Conservation (phyloP, 179 eudicot genomes). For the Carnegiea gigantea region DNA sequence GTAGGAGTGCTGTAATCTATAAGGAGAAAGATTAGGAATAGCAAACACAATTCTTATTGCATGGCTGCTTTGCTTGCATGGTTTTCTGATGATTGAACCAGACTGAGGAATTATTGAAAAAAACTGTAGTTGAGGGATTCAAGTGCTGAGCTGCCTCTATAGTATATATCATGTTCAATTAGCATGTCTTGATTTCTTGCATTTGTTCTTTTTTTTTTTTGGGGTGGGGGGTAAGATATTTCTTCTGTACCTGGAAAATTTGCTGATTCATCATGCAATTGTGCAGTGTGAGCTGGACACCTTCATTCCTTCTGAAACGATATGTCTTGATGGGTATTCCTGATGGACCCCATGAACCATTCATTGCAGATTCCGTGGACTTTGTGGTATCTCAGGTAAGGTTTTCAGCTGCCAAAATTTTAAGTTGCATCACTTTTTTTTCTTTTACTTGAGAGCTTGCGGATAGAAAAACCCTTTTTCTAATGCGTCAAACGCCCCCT, state of each 20-base stretch:
- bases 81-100: neutral
- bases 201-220: neutral
- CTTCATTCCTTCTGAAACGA: conserved; percentile 90
- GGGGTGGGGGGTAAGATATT: neutral
- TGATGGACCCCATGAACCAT: conserved; percentile 96
- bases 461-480: neutral
- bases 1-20: neutral
- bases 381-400: conserved; percentile 96
- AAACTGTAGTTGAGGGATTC: neutral
- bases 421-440: neutral
- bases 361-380: conserved; percentile 98
- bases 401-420: neutral
- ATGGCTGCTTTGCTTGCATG: neutral
- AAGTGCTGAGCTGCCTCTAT: neutral
- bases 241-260: conserved; percentile 10
- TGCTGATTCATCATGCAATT: conserved; percentile 26
- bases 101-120: neutral
- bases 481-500: neutral
- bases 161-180: no score
- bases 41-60: neutral
- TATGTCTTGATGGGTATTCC: conserved; percentile 86
- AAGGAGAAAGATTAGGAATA: neutral
- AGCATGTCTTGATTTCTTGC: neutral
- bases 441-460: neutral
- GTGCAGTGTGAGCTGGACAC: conserved; percentile 95